Conservation (phyloP, 179 eudicot genomes). For the Vitellaria paradoxa region DNA sequence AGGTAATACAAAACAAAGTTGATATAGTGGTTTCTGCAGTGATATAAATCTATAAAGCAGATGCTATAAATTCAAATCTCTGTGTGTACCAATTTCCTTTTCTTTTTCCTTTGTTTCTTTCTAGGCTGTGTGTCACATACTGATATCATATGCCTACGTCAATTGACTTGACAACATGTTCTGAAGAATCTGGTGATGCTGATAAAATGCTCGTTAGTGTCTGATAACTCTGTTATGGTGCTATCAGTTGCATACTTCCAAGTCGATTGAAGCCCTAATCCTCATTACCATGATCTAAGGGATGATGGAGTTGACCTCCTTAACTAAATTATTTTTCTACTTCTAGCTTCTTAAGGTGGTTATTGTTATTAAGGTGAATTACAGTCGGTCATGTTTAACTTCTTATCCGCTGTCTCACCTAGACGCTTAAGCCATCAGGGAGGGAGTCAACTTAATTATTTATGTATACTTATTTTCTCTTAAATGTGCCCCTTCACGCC, state of each 20-base stretch:
- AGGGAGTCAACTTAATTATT: too few relatives aligned
- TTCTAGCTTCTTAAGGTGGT: not conserved
- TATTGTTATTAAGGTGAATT: not conserved
- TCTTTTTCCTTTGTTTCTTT: not conserved
- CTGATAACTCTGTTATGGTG: slow-evolving; percentile 8
- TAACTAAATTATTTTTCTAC: not conserved
- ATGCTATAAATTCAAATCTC: not conserved
- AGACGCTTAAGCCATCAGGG: too few relatives aligned
- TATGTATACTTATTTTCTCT: too few relatives aligned
- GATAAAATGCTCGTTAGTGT: slow-evolving; percentile 4
- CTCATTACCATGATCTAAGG: not conserved
- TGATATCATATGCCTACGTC: not conserved
- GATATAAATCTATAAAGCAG: not conserved
- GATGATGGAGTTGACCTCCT: not conserved
- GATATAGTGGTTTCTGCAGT: not conserved
- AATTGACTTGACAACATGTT: not conserved
- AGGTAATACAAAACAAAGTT: not conserved
- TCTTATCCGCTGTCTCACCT: too few relatives aligned
- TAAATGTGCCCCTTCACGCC: too few relatives aligned
- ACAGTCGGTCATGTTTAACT: not conserved
- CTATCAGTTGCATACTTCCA: not conserved
- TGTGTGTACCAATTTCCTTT: not conserved
- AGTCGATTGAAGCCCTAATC: not conserved
- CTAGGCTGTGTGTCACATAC: not conserved
- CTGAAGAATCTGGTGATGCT: not conserved